These are phyloP conservation scores for Rhododendron williamsianum DNA, from an alignment of 148 eudicot species.

Conservation along the genomic window DNA sequence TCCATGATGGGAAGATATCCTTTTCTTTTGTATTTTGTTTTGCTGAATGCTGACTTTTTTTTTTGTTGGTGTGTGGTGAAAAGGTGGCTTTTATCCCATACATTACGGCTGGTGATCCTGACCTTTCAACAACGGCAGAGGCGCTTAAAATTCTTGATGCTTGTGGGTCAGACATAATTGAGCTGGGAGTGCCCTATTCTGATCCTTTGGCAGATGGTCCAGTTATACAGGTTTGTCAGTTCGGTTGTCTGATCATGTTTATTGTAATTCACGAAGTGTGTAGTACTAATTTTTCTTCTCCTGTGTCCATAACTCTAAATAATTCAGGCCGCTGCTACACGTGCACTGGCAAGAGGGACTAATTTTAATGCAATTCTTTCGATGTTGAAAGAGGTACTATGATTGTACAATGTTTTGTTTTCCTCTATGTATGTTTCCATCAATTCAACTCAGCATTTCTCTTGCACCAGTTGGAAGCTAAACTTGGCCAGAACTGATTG, in stretches of 20 bases:
- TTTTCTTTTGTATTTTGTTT: neutral
- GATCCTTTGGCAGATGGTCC: conserved; percentile 98
- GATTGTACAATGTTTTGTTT: neutral
- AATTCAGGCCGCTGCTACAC: conserved; percentile 89
- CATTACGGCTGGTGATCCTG: conserved; percentile 95
- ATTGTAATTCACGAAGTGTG: neutral
- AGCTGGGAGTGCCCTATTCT: conserved; percentile 87
- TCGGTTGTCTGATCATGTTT: neutral
- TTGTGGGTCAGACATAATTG: conserved; percentile 91
- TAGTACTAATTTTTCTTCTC: neutral
- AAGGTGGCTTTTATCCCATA: conserved; percentile 92
- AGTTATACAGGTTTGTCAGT: conserved; percentile 75
- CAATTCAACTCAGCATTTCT: neutral
- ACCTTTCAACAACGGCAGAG: conserved; percentile 78
- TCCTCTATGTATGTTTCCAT: neutral
- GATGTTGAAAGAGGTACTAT: conserved; percentile 66
- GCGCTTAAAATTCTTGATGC: conserved; percentile 77
- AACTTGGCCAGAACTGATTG: neutral
- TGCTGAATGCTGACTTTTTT: conserved; percentile 4
- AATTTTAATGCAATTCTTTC: conserved; percentile 61
- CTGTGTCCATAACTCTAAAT: neutral
- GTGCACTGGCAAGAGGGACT: conserved; percentile 74
- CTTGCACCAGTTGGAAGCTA: neutral
- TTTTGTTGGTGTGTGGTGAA: neutral
- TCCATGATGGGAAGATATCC: neutral